Base-by-base conservation (phyloP, 208 protist genomes). In the Phytomonas sp. region DNA sequence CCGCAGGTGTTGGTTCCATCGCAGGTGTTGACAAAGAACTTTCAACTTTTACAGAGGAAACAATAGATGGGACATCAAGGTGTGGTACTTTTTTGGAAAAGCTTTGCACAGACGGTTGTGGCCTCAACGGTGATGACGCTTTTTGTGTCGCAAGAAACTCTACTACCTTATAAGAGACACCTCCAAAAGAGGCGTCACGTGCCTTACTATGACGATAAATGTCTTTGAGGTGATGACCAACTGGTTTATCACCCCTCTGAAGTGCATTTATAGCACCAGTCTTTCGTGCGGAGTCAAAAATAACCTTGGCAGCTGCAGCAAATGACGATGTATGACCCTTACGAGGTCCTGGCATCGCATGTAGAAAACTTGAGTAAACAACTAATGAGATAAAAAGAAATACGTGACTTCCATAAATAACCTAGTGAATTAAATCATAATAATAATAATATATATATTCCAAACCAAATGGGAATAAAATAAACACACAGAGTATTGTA, bases 281-380 rank as follows among this genome's bases (percentile, higher is more conserved):
- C 30, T 90, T 91, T 65, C 86, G 86, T 14, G 88, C 90, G 4
- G 90, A 93, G 42, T 93, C 81, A 66, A 95, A 93, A 10, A 95
- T 70, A 40, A 95, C 86, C 64, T 83, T 88, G 29, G 90, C 90
- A 1, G 86, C 90, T 0, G 86, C 83, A n/a, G 82, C 86, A 74
- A 95, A 93, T 23, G n/a, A 52, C 23, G 78, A 82, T 36, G 66
- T 26, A 6, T 60, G 14, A 2, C 67, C 63, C 67, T 78, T 75
- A 5, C 31, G 69, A 70, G 52, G 36, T 29, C 65, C 65, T 23
- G 32, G 6, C 65, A 69, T 69, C 49, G 65, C 45, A 32, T 65
- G 29, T 33, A 37, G 29, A 69, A n/a, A 30, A 69, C 14, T 7
- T n/a, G 14, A n/a, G 37, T 37, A 68, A 19, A 69, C 37, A 69